Conservation (phyloP, 768 basidiomycete genomes). For the Tulasnella sp. region DNA sequence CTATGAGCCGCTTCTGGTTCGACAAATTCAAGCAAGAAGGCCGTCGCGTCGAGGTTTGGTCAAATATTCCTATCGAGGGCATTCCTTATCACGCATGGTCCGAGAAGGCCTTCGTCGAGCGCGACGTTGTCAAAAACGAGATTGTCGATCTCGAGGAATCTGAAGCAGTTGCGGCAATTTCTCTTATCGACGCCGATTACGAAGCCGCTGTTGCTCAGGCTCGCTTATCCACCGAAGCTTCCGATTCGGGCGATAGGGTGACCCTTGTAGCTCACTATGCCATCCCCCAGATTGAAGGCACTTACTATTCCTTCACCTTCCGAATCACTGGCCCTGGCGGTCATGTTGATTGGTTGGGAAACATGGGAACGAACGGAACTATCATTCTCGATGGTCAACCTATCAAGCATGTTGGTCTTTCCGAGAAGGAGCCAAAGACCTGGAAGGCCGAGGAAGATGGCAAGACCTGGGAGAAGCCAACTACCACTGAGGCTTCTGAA, state of each 20-base stretch:
- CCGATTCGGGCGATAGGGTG: neutral
- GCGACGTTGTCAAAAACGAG: slow-evolving; percentile 5
- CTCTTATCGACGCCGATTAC: slow-evolving; percentile 4
- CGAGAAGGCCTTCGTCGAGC: neutral
- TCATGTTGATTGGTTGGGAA: slow-evolving; percentile 10
- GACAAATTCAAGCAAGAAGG: slow-evolving; percentile 7
- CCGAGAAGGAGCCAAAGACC: neutral
- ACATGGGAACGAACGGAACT: slow-evolving; percentile 12
- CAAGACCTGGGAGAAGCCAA: neutral
- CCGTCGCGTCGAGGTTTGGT: slow-evolving; percentile 12
- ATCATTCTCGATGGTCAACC: slow-evolving; percentile 8
- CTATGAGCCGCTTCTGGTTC: slow-evolving; percentile 1
- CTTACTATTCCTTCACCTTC: slow-evolving; percentile 13
- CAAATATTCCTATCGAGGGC: neutral
- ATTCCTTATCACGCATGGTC: neutral
- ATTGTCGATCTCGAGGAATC: slow-evolving; percentile 9
- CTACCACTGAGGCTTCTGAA: neutral
- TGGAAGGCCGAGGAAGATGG: neutral
- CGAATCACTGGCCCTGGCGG: slow-evolving; percentile 8
- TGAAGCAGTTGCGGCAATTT: neutral
- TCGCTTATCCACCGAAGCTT: no score
- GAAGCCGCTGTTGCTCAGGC: slow-evolving; percentile 3
- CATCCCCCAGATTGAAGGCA: neutral
- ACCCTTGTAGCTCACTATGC: slow-evolving; percentile 8
- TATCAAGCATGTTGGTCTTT: slow-evolving; percentile 5